Evolutionary conservation across 1,284 basidiomycete genomes (phyloP).

Genomic region (Quambalaria eucalypti): DNA sequence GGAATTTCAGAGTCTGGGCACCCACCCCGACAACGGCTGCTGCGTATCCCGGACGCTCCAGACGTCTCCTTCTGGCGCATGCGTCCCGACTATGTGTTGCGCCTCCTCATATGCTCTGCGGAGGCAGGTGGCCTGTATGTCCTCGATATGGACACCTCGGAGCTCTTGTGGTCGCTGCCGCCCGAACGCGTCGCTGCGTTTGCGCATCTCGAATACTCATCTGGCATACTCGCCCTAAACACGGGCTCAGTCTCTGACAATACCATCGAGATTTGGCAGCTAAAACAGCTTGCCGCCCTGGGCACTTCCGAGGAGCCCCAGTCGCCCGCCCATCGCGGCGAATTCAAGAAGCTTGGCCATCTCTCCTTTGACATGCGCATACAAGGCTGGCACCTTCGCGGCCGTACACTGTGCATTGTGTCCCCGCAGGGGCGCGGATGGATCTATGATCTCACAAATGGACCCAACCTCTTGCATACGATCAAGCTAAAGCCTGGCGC

Average conservation of each 20-base stretch:
- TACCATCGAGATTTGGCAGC: neutral
- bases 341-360: neutral
- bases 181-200: neutral
- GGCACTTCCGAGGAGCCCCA: neutral
- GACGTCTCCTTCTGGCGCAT: neutral
- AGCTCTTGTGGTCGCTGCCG: slow-evolving; percentile 3
- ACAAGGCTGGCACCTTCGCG: neutral
- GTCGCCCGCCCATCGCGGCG: neutral
- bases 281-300: neutral
- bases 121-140: neutral
- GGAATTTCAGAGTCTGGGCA: neutral
- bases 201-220: slow-evolving; percentile 8
- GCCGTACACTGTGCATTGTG: slow-evolving; percentile 1
- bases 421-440: neutral
- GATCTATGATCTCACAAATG: neutral
- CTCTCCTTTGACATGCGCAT: neutral
- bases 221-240: slow-evolving; percentile 2
- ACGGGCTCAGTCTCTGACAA: neutral
- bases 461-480: neutral
- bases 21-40: neutral
- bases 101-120: neutral
- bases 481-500: neutral
- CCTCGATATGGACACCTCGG: neutral
- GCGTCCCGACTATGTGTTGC: neutral
- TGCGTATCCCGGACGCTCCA: neutral